phyloP scores from a whole-genome alignment of 2,329 filamentous ascomycete species.

The Sclerotiophoma versabilis region DNA sequence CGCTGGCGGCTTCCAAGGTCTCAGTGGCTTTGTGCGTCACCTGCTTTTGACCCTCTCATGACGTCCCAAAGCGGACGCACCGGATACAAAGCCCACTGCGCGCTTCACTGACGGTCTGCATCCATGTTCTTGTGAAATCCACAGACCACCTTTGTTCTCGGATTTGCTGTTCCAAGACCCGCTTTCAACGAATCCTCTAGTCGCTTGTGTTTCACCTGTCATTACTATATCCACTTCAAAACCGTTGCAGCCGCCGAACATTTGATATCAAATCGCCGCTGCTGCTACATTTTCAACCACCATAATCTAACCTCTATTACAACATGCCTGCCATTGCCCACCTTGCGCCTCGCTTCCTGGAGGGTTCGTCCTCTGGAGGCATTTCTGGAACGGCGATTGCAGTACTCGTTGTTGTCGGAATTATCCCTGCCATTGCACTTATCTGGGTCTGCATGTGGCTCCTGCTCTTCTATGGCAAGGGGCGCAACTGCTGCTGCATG shows the following conservation, averaged over 20 bases:
- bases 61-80: constrained; percentile 26
- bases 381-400: constrained; percentile 31
- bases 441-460: constrained; percentile 37
- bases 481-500: constrained; percentile 35
- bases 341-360: constrained; percentile 25
- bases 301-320: not conserved
- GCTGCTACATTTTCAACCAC: not conserved
- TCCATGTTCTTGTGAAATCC: constrained; percentile 21
- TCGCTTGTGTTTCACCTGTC: constrained; percentile 21
- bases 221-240: constrained; percentile 13
- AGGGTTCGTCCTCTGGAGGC: constrained; percentile 11
- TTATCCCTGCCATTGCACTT: constrained; percentile 34
- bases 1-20: constrained; percentile 24
- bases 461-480: constrained; percentile 34
- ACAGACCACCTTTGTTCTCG: constrained; percentile 18
- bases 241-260: constrained; percentile 13
- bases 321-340: constrained; percentile 29
- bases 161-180: constrained; percentile 20
- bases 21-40: constrained; percentile 19
- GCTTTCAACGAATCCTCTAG: constrained; percentile 18
- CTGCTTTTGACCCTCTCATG: constrained; percentile 20
- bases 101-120: constrained; percentile 23
- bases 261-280: not conserved
- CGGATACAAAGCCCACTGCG: constrained; percentile 31
- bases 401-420: constrained; percentile 33